Conservation (phyloP, 257 asterid species). For the Solanum medicagineum region DNA sequence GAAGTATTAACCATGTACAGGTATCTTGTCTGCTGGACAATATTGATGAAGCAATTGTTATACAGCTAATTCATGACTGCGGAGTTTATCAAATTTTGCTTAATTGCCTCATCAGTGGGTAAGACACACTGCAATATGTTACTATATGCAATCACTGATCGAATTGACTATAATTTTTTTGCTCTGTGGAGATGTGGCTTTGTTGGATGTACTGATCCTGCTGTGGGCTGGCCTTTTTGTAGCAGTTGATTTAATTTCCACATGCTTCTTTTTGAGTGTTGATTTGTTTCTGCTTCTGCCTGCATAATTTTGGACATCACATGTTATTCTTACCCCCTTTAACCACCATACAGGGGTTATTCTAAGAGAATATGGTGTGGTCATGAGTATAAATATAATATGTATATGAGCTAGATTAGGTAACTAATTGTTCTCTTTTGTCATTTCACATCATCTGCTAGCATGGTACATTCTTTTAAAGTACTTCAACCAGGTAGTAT, state of each 20-base stretch:
- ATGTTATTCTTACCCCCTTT: not conserved
- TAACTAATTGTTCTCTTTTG: not conserved
- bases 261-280: not conserved
- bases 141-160: not conserved
- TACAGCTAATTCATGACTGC: conserved; percentile 39
- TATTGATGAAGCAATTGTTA: conserved; percentile 40
- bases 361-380: not conserved
- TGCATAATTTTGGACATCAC: not conserved
- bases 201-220: not conserved
- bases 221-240: not conserved
- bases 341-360: not conserved
- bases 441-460: not conserved
- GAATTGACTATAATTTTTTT: not conserved
- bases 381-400: not conserved
- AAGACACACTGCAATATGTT: conserved; percentile 11
- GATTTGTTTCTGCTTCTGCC: not conserved
- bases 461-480: not conserved
- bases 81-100: conserved; percentile 67
- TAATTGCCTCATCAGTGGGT: conserved; percentile 81
- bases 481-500: not conserved
- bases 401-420: not conserved
- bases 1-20: conserved; percentile 26
- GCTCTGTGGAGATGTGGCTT: not conserved
- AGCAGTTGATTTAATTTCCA: not conserved
- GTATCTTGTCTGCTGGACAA: conserved; percentile 57